Conservation (phyloP, 495 filamentous ascomycete genomes). For the Lentithecium fluviatile region DNA sequence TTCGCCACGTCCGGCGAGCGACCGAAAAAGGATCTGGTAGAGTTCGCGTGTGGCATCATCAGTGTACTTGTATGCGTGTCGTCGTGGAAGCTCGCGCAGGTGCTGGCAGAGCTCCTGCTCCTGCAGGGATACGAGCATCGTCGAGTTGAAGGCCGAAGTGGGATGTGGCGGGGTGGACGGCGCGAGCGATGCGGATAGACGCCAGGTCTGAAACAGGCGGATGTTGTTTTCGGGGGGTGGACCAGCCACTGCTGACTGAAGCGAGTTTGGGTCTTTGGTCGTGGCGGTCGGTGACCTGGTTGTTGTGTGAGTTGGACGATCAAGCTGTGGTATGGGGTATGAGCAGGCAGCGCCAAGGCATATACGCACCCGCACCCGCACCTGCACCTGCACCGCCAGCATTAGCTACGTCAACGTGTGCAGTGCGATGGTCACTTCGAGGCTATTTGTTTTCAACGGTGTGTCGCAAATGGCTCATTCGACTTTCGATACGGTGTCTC, state of each 20-base stretch:
- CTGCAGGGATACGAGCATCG: slow-evolving; percentile 59
- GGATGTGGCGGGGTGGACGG: slow-evolving; percentile 7
- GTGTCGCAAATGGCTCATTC: no score
- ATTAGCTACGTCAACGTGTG: no score
- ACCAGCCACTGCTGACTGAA: neutral
- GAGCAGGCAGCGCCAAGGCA: no score
- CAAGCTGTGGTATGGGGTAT: no score
- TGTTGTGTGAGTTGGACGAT: no score
- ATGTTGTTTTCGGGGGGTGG: neutral
- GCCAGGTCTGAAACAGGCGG: neutral
- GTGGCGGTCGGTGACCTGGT: no score
- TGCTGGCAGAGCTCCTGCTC: slow-evolving; percentile 75
- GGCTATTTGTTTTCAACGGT: no score
- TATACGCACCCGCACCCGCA: no score
- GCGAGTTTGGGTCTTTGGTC: no score
- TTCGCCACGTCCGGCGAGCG: slow-evolving; percentile 70
- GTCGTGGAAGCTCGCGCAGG: slow-evolving; percentile 68
- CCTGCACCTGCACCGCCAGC: no score
- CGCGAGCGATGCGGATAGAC: neutral
- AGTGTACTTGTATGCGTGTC: slow-evolving; percentile 70
- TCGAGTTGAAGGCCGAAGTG: slow-evolving; percentile 3
- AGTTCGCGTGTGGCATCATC: slow-evolving; percentile 66
- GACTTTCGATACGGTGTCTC: no score
- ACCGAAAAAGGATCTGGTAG: slow-evolving; percentile 77
- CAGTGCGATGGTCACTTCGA: no score